phyloP scores from a whole-genome alignment of 2,329 filamentous ascomycete species.

The Pseudonectria foliicola region DNA sequence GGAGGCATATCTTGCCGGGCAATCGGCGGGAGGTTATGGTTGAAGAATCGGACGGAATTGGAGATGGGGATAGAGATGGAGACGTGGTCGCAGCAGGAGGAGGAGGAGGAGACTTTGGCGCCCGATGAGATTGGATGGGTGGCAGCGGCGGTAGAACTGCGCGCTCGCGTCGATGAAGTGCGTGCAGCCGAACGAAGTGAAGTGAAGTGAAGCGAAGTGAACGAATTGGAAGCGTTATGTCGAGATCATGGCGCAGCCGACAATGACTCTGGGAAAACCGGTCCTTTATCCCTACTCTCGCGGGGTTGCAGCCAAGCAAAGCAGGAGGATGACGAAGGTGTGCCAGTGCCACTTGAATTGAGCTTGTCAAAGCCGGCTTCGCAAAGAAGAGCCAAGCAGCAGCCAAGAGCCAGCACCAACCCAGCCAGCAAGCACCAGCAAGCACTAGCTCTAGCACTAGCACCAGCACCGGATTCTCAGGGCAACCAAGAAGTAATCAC shows the following conservation, averaged over 20 bases:
- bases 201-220: conserved; percentile 5
- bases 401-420: no score
- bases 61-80: no score
- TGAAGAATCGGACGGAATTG: no score
- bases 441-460: conserved; percentile 10
- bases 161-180: conserved; percentile 4
- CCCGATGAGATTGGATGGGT: conserved; percentile 2
- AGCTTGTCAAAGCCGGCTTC: no score
- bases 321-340: conserved; percentile 10
- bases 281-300: no score
- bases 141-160: no score
- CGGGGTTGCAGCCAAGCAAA: conserved; percentile 13
- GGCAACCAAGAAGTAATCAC: no score
- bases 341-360: no score
- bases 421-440: neutral
- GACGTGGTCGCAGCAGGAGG: conserved; percentile 9
- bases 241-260: conserved; percentile 14
- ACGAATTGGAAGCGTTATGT: no score
- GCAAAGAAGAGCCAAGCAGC: no score
- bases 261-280: conserved; percentile 1
- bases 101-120: conserved; percentile 3
- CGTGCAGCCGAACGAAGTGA: neutral
- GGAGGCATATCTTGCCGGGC: conserved; percentile 28
- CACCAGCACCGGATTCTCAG: conserved; percentile 6
- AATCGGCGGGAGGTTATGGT: conserved; percentile 12